A percentile compares a stretch with the other conserved stretches of the same genome.
phyloP scores from a whole-genome alignment of 495 filamentous ascomycete genomes.

The Lichenothelia convexa region DNA sequence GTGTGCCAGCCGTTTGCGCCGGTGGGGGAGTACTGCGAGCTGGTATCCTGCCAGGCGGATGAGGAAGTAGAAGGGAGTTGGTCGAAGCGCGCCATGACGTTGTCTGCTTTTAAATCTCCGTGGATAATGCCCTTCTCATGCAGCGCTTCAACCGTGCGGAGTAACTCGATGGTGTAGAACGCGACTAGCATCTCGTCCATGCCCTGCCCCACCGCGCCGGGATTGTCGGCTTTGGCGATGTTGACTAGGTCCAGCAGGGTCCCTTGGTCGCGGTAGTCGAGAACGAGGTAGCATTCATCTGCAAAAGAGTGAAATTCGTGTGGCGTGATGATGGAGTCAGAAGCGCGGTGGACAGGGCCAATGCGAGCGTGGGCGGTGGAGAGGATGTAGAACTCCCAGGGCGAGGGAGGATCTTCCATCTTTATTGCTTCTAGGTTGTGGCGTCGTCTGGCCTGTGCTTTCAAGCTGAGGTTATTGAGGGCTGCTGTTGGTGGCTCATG shows the following conservation, averaged over 20 bases:
- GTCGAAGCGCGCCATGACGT: constrained; percentile 76
- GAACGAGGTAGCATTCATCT: constrained; percentile 70
- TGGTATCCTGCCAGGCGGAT: constrained; percentile 19
- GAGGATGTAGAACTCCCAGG: constrained; percentile 98
- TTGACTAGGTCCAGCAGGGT: constrained; percentile 90
- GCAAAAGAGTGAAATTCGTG: constrained; percentile 77
- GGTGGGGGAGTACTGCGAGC: constrained; percentile 44
- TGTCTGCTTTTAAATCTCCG: constrained; percentile 89
- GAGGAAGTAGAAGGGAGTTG: constrained; percentile 20
- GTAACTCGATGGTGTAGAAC: constrained; percentile 86
- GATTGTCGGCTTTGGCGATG: constrained; percentile 48
- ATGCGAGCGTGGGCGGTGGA: constrained; percentile 59
- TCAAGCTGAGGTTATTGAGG: constrained; percentile 28
- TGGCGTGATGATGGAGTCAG: constrained; percentile 57
- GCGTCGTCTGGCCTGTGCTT: no score
- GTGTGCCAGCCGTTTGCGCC: constrained; percentile 60
- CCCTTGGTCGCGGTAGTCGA: constrained; percentile 77
- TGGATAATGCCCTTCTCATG: constrained; percentile 69
- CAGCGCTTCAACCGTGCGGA: constrained; percentile 75
- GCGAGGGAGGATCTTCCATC: constrained; percentile 70
- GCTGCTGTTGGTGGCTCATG: constrained; percentile 17
- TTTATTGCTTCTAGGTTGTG: constrained; percentile 67
- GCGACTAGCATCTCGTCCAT: constrained; percentile 81
- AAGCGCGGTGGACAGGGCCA: constrained; percentile 43
- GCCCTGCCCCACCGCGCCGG: constrained; percentile 36